A percentile compares a stretch with the other conserved stretches of the same genome.
phyloP scores from a whole-genome alignment of 495 filamentous ascomycete species.

The Geoglossum glabrum region DNA sequence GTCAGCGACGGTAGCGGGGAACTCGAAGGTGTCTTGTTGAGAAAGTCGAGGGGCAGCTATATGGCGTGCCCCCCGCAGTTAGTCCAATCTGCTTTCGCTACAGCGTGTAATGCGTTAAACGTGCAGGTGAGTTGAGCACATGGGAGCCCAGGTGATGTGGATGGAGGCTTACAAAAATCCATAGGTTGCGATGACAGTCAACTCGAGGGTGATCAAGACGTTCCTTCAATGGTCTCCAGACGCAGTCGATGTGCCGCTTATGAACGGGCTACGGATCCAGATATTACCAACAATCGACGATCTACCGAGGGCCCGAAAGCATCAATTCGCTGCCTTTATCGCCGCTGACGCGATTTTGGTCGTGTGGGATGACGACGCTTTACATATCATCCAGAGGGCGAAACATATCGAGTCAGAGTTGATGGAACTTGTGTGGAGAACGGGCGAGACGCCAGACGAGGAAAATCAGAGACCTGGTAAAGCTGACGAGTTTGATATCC shows the following conservation, averaged over 20 bases:
- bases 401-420: slow-evolving; percentile 50
- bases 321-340: slow-evolving; percentile 61
- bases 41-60: slow-evolving; percentile 44
- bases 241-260: slow-evolving; percentile 50
- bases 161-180: neutral
- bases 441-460: slow-evolving; percentile 23
- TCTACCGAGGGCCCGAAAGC: slow-evolving; percentile 42
- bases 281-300: slow-evolving; percentile 50
- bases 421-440: slow-evolving; percentile 54
- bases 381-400: slow-evolving; percentile 43
- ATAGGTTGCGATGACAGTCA: slow-evolving; percentile 61
- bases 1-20: slow-evolving; percentile 42
- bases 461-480: slow-evolving; percentile 29
- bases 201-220: slow-evolving; percentile 54
- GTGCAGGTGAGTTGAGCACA: slow-evolving; percentile 35
- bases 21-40: slow-evolving; percentile 48
- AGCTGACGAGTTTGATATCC: slow-evolving; percentile 22
- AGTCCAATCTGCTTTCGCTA: slow-evolving; percentile 32
- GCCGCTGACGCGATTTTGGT: slow-evolving; percentile 44
- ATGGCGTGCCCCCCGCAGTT: slow-evolving; percentile 47
- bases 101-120: slow-evolving; percentile 45
- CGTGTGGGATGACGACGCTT: slow-evolving; percentile 60
- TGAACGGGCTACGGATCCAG: slow-evolving; percentile 53
- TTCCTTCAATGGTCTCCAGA: slow-evolving; percentile 52
- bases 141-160: neutral